phyloP scores from a whole-genome alignment of 139 green algal species.

The Chlorella ohadii region DNA sequence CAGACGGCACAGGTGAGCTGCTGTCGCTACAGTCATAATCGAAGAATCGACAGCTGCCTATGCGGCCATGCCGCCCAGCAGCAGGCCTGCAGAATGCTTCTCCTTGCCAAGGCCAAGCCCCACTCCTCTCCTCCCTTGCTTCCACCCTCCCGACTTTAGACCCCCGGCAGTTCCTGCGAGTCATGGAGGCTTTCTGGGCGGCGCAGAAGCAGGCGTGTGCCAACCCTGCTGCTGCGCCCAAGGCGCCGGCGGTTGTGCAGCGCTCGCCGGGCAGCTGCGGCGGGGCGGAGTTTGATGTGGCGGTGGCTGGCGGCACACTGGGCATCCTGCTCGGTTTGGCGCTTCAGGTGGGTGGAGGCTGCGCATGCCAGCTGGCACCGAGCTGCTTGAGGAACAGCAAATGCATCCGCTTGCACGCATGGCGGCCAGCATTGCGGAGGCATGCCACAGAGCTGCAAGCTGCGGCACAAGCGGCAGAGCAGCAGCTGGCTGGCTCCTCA shows the following conservation, averaged over 20 bases:
- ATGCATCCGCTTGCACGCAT: no score
- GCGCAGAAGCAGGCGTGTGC: neutral
- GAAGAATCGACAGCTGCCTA: neutral
- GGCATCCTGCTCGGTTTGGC: constrained; percentile 83
- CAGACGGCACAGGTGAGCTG: constrained; percentile 11
- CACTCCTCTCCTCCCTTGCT: no score
- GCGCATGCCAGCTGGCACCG: neutral
- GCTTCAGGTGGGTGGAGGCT: constrained; percentile 59
- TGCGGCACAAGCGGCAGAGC: no score
- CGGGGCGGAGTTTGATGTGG: constrained; percentile 72
- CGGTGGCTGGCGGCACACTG: constrained; percentile 88
- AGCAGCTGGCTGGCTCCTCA: no score
- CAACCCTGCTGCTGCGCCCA: neutral
- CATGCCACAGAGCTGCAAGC: no score
- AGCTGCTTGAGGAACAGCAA: no score
- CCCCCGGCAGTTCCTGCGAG: neutral
- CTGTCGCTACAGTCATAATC: no score
- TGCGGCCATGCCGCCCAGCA: neutral
- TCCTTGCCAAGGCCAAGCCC: no score
- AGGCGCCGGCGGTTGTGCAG: constrained; percentile 7
- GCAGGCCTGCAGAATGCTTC: neutral
- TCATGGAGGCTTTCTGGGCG: neutral
- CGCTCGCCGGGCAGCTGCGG: neutral
- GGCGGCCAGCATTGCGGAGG: no score
- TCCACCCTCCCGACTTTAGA: no score